Percentiles rank a stretch among this genome's conserved stretches.
Evolutionary conservation across 306 rosid genomes (phyloP).

Genomic region (cucumber (Cucumis sativus)): Cucumber_9930_V3 NC_026655.2:30385001-30385500

Average conservation of each 20-base stretch:
- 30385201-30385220: not conserved
- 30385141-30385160: not conserved
- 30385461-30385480: constrained; percentile 4
- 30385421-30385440: constrained; percentile 3
- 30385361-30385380: constrained; percentile 3
- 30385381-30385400: constrained; percentile 1
- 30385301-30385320: not conserved
- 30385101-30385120: not conserved
- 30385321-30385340: constrained; percentile 12
- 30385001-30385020: no score
- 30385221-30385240: not conserved
- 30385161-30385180: constrained; percentile 1
- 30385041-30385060: no score
- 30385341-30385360: constrained; percentile 9
- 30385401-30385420: constrained; percentile 6
- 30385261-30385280: constrained; percentile 10
- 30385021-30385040: no score
- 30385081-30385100: no score
- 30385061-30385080: no score
- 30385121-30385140: not conserved
- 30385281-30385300: constrained; percentile 11
- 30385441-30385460: constrained; percentile 5
- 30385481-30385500: constrained; percentile 9
- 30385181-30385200: constrained; percentile 6
- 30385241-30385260: constrained; percentile 2